phyloP scores from a whole-genome alignment of 164 flowering plant species.

The Euptelea pleiosperma region DNA sequence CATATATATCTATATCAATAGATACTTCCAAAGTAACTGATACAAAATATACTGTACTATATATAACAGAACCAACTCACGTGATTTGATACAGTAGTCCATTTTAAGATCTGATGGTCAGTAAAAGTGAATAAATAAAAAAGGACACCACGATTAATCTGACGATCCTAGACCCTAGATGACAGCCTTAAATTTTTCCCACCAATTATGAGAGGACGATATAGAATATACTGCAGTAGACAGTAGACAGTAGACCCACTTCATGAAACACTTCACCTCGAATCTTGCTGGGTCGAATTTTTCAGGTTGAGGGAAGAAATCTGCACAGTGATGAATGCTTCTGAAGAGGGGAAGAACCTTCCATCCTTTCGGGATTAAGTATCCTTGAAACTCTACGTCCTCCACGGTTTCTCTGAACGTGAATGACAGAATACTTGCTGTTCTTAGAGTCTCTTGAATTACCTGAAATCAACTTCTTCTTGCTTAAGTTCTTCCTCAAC shows the following conservation, averaged over 20 bases:
- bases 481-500: too few species aligned
- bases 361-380: conserved; percentile 86
- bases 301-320: conserved; percentile 74
- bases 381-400: conserved; percentile 83
- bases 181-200: too few species aligned
- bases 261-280: conserved; percentile 49
- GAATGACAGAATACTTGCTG: conserved; percentile 72
- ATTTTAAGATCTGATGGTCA: neutral
- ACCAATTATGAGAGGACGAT: too few species aligned
- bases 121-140: too few species aligned
- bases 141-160: too few species aligned
- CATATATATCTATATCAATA: too few species aligned
- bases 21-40: too few species aligned
- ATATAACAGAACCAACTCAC: neutral
- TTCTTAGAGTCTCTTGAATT: conserved; percentile 73
- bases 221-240: too few species aligned
- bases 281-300: conserved; percentile 93
- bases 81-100: too few species aligned
- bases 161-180: too few species aligned
- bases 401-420: conserved; percentile 88
- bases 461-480: conserved; percentile 35
- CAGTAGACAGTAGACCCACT: too few species aligned
- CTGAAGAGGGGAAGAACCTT: conserved; percentile 94
- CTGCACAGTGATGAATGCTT: conserved; percentile 71
- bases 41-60: neutral